Evolutionary conservation across 2,329 filamentous ascomycete species (phyloP).

Genomic region (Aspergillus costaricaensis): DNA sequence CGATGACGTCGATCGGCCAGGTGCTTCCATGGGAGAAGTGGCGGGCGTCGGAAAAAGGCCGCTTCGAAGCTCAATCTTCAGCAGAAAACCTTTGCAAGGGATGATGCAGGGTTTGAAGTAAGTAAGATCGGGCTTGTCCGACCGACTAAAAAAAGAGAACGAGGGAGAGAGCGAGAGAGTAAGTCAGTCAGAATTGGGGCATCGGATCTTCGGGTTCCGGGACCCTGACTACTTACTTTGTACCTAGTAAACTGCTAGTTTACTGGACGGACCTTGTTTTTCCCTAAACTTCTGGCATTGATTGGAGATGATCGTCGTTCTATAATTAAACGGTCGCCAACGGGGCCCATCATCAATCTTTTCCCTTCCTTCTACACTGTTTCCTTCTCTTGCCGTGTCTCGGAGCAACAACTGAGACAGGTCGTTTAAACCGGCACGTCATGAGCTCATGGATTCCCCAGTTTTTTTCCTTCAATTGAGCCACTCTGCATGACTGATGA

Average conservation of each 20-base stretch:
- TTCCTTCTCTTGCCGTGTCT: neutral
- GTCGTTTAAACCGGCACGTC: neutral
- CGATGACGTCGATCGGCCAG: neutral
- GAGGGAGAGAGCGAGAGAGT: too few relatives aligned
- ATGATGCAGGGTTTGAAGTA: too few relatives aligned
- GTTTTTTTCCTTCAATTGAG: neutral
- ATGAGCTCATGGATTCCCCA: neutral
- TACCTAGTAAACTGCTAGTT: too few relatives aligned
- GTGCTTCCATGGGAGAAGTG: neutral
- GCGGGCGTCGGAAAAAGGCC: neutral
- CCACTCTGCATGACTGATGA: neutral
- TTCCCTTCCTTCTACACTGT: neutral
- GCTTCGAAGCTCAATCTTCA: neutral
- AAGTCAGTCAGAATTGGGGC: neutral
- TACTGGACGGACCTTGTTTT: too few relatives aligned
- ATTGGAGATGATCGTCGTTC: neutral
- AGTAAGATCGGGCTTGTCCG: neutral
- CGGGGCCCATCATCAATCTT: too few relatives aligned
- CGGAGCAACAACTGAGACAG: neutral
- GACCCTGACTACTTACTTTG: too few relatives aligned
- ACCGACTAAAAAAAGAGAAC: neutral
- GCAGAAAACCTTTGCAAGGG: too few relatives aligned
- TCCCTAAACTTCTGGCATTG: neutral
- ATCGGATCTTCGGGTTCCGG: neutral
- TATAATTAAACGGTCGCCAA: neutral